Evolutionary conservation across 306 rosid species (phyloP), one percentile per base, ranked within the genome.

Genomic region (Betula pendula): DNA sequence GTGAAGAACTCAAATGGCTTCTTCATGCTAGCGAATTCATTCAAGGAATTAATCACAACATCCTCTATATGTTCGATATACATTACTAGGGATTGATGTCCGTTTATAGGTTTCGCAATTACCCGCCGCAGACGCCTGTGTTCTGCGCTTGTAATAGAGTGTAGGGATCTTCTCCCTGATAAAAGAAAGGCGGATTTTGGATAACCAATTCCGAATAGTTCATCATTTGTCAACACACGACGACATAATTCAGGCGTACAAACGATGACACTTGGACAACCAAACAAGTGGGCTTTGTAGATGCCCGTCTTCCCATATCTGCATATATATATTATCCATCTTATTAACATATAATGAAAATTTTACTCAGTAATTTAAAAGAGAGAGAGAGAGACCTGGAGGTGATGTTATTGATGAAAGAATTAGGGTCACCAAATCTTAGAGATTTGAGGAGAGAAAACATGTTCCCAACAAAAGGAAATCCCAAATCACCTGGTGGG

Each of bases 401-500:
- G 43, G 48, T 25, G 17, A 82, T 67, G 6, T 58, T 1, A 35
- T 53, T 0, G 38, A 82, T 72, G 72, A 77, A 72, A 2, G 72
- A 45, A 24, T 82, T 77, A 1, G 81, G 75, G 6, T 70, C 51
- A n/a, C 44, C 77, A 38, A 75, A 45, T 67, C 58, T 43, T 44
- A 82, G 73, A 53, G 71, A 73, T 73, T 43, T 58, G 52, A 67
- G n/a, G 33, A 82, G 60, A 11, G 79, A 6, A 5, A 45, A 33
- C 9, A 67, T 33, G 1, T 62, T 77, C 29, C 81, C 85, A 22
- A 82, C 3, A 44, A 82, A 10, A 0, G 85, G 85, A 81, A 81
- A 82, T 38, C 85, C 85, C 85, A 82, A 72, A 49, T 82, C 71
- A 22, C 81, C 85, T 1, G 82, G 81, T 19, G 80, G 80, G 14